A percentile compares a stretch with the other conserved stretches of the same genome.
Conservation (phyloP, 164 flowering plant species). For the Amborella trichopoda region DNA sequence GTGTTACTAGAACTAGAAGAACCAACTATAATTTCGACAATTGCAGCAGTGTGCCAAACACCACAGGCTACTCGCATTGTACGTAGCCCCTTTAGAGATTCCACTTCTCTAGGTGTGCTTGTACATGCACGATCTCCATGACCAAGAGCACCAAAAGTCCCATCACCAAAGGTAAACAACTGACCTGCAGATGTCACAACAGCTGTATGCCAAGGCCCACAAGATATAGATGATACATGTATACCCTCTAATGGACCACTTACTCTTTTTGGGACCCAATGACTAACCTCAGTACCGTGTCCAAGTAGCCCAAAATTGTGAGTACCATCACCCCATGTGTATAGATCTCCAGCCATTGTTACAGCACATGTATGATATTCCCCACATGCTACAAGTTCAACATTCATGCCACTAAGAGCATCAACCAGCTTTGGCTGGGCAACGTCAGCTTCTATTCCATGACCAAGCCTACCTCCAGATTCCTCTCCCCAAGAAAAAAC, state of each 20-base stretch:
- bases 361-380: slow-evolving; percentile 91
- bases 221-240: slow-evolving; percentile 55
- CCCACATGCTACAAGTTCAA: slow-evolving; percentile 81
- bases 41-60: slow-evolving; percentile 92
- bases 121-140: slow-evolving; percentile 60
- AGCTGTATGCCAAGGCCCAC: slow-evolving; percentile 98
- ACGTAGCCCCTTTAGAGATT: slow-evolving; percentile 48
- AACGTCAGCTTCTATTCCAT: slow-evolving; percentile 66
- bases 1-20: slow-evolving; percentile 20
- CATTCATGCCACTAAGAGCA: slow-evolving; percentile 45
- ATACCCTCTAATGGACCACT: slow-evolving; percentile 55
- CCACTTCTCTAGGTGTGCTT: slow-evolving; percentile 64
- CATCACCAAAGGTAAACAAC: slow-evolving; percentile 95
- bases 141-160: slow-evolving; percentile 90
- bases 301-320: slow-evolving; percentile 62
- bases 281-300: slow-evolving; percentile 67
- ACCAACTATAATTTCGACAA: slow-evolving; percentile 38
- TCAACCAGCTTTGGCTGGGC: slow-evolving; percentile 63
- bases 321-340: slow-evolving; percentile 88
- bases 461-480: slow-evolving; percentile 89
- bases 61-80: slow-evolving; percentile 80
- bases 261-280: slow-evolving; percentile 79
- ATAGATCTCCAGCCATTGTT: slow-evolving; percentile 75
- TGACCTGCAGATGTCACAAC: slow-evolving; percentile 63
- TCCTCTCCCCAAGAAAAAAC: slow-evolving; percentile 93